A percentile compares a stretch with the other conserved stretches of the same genome.
Conservation (phyloP, 78 protist genomes). For the Dictyostelium brefeldianum region DNA sequence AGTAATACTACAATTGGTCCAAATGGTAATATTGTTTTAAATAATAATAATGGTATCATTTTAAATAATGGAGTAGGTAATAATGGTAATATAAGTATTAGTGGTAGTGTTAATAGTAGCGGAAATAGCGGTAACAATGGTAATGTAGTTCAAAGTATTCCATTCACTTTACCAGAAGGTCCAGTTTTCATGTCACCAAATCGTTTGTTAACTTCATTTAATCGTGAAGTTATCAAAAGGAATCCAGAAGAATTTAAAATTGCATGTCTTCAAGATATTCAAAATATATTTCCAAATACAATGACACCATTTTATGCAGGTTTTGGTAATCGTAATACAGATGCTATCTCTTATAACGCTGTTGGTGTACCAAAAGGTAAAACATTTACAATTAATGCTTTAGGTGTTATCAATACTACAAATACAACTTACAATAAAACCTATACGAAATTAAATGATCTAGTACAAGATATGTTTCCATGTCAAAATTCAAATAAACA, state of each 20-base stretch:
- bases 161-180: slow-evolving; percentile 92
- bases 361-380: slow-evolving; percentile 86
- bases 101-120: neutral
- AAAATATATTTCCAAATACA: slow-evolving; percentile 88
- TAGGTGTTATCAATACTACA: slow-evolving; percentile 74
- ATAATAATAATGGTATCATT: too few species aligned
- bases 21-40: too few species aligned
- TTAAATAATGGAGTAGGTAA: neutral
- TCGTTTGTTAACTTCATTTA: slow-evolving; percentile 89
- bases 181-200: slow-evolving; percentile 97
- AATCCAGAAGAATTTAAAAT: slow-evolving; percentile 98
- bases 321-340: slow-evolving; percentile 96
- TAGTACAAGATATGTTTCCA: slow-evolving; percentile 90
- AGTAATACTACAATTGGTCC: too few species aligned
- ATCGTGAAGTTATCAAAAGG: slow-evolving; percentile 88
- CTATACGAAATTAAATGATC: slow-evolving; percentile 75
- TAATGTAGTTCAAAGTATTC: slow-evolving; percentile 6
- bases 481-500: slow-evolving; percentile 10
- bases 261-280: slow-evolving; percentile 88
- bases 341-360: slow-evolving; percentile 79
- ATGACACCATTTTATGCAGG: slow-evolving; percentile 96
- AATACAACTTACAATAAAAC: slow-evolving; percentile 82
- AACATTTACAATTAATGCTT: slow-evolving; percentile 86
- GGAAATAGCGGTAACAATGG: neutral
- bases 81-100: too few species aligned